A percentile compares a stretch with the other conserved stretches of the same genome.
phyloP scores from a whole-genome alignment of 306 rosid genomes.

The Pyrus bretschneideri region DNA sequence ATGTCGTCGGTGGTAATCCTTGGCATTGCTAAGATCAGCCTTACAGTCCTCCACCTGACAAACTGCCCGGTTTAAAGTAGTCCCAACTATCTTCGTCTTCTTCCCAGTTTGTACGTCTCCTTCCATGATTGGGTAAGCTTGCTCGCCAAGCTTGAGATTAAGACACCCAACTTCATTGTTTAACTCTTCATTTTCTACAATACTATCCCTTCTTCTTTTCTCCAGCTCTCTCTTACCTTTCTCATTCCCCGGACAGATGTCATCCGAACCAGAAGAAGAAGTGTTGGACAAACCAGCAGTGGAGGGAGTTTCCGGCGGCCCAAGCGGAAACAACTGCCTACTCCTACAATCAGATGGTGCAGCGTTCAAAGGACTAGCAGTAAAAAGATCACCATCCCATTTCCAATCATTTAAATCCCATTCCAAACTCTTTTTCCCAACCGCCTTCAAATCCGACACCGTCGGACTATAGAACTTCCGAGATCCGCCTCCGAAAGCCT shows the following conservation, averaged over 20 bases:
- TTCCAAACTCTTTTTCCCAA: constrained; percentile 56
- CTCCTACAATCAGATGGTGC: constrained; percentile 40
- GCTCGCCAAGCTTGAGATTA: constrained; percentile 65
- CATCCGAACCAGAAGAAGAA: constrained; percentile 75
- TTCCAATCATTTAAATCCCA: constrained; percentile 86
- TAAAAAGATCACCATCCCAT: constrained; percentile 90
- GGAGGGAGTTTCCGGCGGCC: constrained; percentile 32
- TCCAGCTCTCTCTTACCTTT: constrained; percentile 66
- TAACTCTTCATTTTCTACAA: constrained; percentile 47
- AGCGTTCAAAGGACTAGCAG: constrained; percentile 50
- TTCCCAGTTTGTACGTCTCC: constrained; percentile 60
- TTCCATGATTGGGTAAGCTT: constrained; percentile 46
- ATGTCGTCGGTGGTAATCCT: constrained; percentile 89
- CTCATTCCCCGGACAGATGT: constrained; percentile 37
- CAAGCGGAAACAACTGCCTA: constrained; percentile 48
- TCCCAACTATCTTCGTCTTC: constrained; percentile 62
- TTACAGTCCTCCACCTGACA: constrained; percentile 95
- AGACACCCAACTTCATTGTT: constrained; percentile 51
- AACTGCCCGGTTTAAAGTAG: constrained; percentile 48
- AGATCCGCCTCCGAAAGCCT: constrained; percentile 53
- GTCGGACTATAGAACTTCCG: constrained; percentile 43
- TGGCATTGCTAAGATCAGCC: constrained; percentile 73
- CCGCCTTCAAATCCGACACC: constrained; percentile 37
- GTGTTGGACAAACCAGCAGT: constrained; percentile 49
- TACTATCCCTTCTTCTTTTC: constrained; percentile 62